Conservation (phyloP, 805 yeast genomes). For the Hanseniaspora singularis region DNA sequence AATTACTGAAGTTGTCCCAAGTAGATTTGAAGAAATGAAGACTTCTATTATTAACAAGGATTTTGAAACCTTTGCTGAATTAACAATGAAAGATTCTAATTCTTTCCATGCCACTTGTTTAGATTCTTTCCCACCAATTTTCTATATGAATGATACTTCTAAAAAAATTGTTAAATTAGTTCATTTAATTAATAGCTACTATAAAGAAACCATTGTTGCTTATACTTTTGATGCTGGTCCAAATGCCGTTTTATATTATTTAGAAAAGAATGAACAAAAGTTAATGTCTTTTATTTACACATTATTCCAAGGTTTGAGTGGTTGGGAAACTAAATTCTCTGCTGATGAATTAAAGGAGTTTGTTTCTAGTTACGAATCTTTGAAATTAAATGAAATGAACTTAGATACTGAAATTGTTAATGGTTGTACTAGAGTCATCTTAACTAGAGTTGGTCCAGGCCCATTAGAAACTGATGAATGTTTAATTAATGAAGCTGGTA, state of each 20-base stretch:
- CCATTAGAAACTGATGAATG: conserved; percentile 52
- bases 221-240: conserved; percentile 99
- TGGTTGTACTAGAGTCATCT: conserved; percentile 74
- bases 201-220: conserved; percentile 60
- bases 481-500: conserved; percentile 48
- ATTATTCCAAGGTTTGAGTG: conserved; percentile 46
- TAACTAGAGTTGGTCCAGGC: conserved; percentile 80
- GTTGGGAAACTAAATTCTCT: conserved; percentile 48
- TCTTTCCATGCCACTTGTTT: conserved; percentile 97
- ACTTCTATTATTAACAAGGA: conserved; percentile 59
- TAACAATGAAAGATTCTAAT: conserved; percentile 94
- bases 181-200: conserved; percentile 58
- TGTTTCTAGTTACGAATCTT: conserved; percentile 21
- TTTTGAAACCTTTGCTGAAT: conserved; percentile 68
- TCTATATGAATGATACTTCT: conserved; percentile 84
- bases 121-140: conserved; percentile 91
- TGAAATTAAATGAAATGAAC: conserved; percentile 26
- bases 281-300: conserved; percentile 60
- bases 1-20: conserved; percentile 71
- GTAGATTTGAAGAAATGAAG: conserved; percentile 73
- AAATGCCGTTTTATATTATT: conserved; percentile 89
- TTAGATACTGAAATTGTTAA: conserved; percentile 42
- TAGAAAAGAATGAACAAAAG: conserved; percentile 56
- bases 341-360: conserved; percentile 23
- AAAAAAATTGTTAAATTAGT: conserved; percentile 66